Conservation (phyloP, 2,329 filamentous ascomycete species). For the Botrytis cinerea region DNA sequence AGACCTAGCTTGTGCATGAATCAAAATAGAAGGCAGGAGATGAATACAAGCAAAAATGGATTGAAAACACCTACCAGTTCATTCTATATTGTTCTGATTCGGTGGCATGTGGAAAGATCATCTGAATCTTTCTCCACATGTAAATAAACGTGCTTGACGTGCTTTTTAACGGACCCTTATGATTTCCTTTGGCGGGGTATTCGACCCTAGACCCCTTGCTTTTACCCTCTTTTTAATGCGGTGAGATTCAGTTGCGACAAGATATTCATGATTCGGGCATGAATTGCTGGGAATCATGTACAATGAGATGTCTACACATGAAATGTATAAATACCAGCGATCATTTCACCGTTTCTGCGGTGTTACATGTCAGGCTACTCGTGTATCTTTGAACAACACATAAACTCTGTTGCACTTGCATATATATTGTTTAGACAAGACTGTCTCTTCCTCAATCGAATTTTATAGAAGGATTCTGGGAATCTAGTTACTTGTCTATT, state of each 20-base stretch:
- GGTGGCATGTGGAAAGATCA: neutral
- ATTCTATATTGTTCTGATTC: neutral
- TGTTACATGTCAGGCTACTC: neutral
- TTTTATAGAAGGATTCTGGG: neutral
- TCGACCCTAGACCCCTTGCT: neutral
- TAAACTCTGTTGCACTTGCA: neutral
- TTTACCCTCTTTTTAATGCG: constrained; percentile 3
- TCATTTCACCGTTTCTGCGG: neutral
- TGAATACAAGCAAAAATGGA: neutral
- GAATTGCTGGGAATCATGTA: neutral
- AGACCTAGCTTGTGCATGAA: neutral
- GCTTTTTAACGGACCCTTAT: neutral
- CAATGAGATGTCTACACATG: neutral
- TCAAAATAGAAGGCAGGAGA: neutral
- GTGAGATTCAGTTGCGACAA: neutral
- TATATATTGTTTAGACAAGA: neutral
- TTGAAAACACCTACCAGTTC: neutral
- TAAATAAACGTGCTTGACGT: constrained; percentile 6
- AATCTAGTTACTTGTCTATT: neutral
- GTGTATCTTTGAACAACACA: constrained; percentile 10
- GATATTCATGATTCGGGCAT: constrained; percentile 6
- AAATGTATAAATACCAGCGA: constrained; percentile 2
- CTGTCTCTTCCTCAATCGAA: neutral
- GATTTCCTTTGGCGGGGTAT: neutral
- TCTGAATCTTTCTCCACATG: neutral